Evolutionary conservation across 768 basidiomycete species (phyloP).

Genomic region (Hypholoma fasciculare): DNA sequence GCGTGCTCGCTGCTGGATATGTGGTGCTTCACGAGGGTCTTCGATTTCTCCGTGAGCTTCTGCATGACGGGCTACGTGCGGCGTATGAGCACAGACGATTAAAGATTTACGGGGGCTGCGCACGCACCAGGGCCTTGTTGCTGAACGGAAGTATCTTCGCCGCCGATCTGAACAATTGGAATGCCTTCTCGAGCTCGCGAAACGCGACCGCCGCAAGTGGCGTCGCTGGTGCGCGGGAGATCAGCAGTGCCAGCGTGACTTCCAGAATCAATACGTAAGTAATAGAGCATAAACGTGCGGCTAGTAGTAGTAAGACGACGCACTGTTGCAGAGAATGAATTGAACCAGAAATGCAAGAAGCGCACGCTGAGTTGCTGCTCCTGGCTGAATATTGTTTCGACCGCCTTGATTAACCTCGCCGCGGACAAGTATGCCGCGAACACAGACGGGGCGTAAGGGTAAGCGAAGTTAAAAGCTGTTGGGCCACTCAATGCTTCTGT

Average conservation of each 20-base stretch:
- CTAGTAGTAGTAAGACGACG: slow-evolving; percentile 25
- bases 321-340: slow-evolving; percentile 71
- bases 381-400: slow-evolving; percentile 55
- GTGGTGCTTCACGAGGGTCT: slow-evolving; percentile 40
- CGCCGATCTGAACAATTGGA: slow-evolving; percentile 56
- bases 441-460: slow-evolving; percentile 68
- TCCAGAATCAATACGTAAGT: background rate
- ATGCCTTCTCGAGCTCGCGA: slow-evolving; percentile 58
- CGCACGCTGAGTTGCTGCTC: slow-evolving; percentile 63
- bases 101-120: slow-evolving; percentile 1
- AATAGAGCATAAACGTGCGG: background rate
- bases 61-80: slow-evolving; percentile 50
- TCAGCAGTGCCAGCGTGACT: slow-evolving; percentile 67
- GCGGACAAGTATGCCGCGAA: slow-evolving; percentile 67
- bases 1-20: slow-evolving; percentile 7
- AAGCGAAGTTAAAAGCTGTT: slow-evolving; percentile 55
- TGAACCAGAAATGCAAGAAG: slow-evolving; percentile 75
- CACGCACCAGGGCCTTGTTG: slow-evolving; percentile 55
- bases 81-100: background rate
- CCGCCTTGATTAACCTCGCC: slow-evolving; percentile 54
- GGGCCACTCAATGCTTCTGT: slow-evolving; percentile 60
- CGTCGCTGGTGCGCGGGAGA: slow-evolving; percentile 60
- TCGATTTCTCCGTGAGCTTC: slow-evolving; percentile 53
- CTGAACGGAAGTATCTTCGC: slow-evolving; percentile 61
- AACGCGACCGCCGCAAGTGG: slow-evolving; percentile 60